Percentiles rank a stretch among this genome's conserved stretches.
Conservation (phyloP, 2,329 filamentous ascomycete species). For the Corinectria fuckeliana region DNA sequence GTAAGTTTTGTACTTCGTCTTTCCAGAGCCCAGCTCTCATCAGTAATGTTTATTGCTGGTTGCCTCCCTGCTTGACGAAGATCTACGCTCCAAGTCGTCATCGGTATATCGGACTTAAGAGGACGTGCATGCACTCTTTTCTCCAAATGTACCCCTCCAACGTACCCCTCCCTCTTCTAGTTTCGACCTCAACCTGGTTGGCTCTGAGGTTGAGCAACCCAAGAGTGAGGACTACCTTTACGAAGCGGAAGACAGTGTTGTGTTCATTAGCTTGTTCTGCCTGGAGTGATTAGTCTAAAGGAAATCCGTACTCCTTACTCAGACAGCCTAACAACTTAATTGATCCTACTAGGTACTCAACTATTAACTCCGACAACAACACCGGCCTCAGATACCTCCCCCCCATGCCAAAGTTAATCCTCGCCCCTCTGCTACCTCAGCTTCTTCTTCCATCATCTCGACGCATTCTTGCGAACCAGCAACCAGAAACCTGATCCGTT, state of each 20-base stretch:
- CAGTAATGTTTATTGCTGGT: too few relatives aligned
- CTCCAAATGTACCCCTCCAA: neutral
- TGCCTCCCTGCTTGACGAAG: neutral
- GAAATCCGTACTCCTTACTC: too few relatives aligned
- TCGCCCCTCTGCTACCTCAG: neutral
- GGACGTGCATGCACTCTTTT: neutral
- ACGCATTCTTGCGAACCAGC: neutral
- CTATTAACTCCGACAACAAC: neutral
- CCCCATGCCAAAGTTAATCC: neutral
- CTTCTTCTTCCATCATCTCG: neutral
- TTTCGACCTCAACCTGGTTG: neutral
- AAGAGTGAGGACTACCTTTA: too few relatives aligned
- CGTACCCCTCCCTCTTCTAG: neutral
- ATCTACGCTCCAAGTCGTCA: neutral
- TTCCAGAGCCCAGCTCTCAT: neutral
- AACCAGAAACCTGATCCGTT: constrained; percentile 7
- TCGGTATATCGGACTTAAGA: neutral
- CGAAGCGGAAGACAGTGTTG: too few relatives aligned
- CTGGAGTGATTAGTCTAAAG: too few relatives aligned
- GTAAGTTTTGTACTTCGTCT: neutral
- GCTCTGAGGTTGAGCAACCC: neutral
- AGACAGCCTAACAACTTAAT: neutral
- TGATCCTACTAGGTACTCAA: neutral
- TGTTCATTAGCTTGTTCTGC: neutral
- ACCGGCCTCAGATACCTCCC: neutral